Percentiles rank a stretch among this genome's conserved stretches.
Conservation (phyloP, 1,284 basidiomycete species). For the Boletellus dicymbophilus region DNA sequence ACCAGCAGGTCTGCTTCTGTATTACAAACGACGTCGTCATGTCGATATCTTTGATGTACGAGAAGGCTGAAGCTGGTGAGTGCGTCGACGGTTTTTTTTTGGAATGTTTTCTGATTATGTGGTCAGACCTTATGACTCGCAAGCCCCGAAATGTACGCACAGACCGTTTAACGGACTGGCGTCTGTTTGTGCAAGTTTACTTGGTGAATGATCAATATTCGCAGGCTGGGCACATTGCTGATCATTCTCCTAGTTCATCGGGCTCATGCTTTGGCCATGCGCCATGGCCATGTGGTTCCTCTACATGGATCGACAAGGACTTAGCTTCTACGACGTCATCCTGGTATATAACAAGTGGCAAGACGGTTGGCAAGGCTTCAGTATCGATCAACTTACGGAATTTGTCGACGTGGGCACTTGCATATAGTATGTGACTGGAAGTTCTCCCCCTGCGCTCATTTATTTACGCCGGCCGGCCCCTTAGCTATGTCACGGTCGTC, state of each 20-base stretch:
- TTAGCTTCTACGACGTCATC: conserved; percentile 40
- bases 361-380: conserved; percentile 34
- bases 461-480: background rate
- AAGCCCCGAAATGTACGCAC: conserved; percentile 66
- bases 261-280: conserved; percentile 48
- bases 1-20: conserved; percentile 42
- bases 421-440: conserved; percentile 38
- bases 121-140: conserved; percentile 49
- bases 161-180: conserved; percentile 47
- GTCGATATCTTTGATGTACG: conserved; percentile 40
- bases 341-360: conserved; percentile 41
- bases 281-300: conserved; percentile 44
- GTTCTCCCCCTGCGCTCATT: conserved; percentile 22
- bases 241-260: conserved; percentile 37
- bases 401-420: conserved; percentile 40
- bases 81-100: background rate
- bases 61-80: conserved; percentile 37
- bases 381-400: conserved; percentile 27
- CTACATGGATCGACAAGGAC: conserved; percentile 37
- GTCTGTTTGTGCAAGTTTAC: conserved; percentile 35
- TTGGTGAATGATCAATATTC: conserved; percentile 15
- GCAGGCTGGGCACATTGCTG: background rate
- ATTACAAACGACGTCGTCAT: conserved; percentile 39
- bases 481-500: conserved; percentile 41
- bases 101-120: conserved; percentile 3